Evolutionary conservation across 2,329 filamentous ascomycete species (phyloP), one percentile per base, ranked within the genome.

Genomic region (Verticillium nubilum): DNA sequence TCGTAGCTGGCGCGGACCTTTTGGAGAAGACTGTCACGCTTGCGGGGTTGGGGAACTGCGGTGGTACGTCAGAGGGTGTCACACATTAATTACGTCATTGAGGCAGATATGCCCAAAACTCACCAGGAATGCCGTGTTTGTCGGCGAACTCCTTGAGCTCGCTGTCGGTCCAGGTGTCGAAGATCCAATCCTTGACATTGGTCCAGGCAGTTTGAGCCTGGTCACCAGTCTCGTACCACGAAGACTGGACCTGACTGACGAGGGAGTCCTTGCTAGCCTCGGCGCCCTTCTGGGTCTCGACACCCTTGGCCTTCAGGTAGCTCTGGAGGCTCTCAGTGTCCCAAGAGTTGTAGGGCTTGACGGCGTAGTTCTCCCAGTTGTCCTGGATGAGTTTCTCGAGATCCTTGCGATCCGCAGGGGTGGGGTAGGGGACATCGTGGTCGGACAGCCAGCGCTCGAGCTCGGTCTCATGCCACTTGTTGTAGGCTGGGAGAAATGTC

Each of bases 401-500:
- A 66, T 97, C 92, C 77, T 95, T 96, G 70, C 95, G 92, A 76
- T 97, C 92, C 55, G 94, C 87, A 12, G 93, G 86, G 12, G 86
- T 88, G n/a, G 95, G 92, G 73, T 97, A 92, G 10, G 94, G 92
- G 60, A 99, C 82, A 73, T 93, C 86, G 77, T 98, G 85, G 72
- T 99, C 95, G 29, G 90, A 90, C 56, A 99, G 86, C 95, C 95
- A 99, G 69, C 93, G 86, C 79, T 99, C 94, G 29, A 99, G 86
- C 82, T 99, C 95, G 25, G 91, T 96, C 80, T 98, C 89, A 69
- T 98, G 94, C 95, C 95, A 99, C 74, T 95, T 97, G 79, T 98
- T 97, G 82, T 98, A 98, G 17, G 89, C 94, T 97, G 70, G 55
- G 23, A 7, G 17, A 61, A 61, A 63, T 27, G 52, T 56, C 26